Base-by-base conservation (phyloP, 176 grass and related monocot genomes). In the Metroxylon sagu region DNA sequence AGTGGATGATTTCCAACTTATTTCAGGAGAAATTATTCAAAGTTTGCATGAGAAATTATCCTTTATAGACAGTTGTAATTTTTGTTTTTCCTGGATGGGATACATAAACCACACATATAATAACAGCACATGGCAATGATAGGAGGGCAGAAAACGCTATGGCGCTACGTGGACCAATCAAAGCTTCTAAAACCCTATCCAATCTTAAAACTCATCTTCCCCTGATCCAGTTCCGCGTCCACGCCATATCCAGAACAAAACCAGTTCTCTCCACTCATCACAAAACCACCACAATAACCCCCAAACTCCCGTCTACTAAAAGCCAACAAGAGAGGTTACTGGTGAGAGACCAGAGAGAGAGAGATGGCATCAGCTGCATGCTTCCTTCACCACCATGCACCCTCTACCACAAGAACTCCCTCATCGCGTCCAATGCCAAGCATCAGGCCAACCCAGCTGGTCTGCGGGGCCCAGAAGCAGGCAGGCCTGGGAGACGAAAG, bases 361-460 rank as follows among this genome's bases (percentile, higher is more conserved):
- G 39, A 70, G 14, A 96, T 96, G 92, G 92, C 87, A 64, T 88
- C 87, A 57, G 80, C 87, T 67, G 76, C 93, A 54, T 97, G 87
- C 83, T 83, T 96, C 75, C 77, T 96, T 57, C 80, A 87, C 83
- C 86, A 87, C 68, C 56, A 16, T 7, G 56, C 43, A 16, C 56
- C 68, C 66, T 78, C 86, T 50, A 74, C 83, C 4, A 68, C 86
- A 23, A 64, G 71, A 68, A 56, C 58, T 29, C 56, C n/a, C n/a
- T n/a, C 76, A 3, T 72, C 49, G 57, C 83, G 69, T 2, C 83
- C 53, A 28, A 56, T 50, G 18, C 49, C 23, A 6, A 25, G 17
- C 64, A 64, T 43, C n/a, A 60, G 65, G 29, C 62, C 76, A 14
- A 16, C 66, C n/a, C 83, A 90, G 39, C 61, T 96, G 26, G 69